phyloP scores from a whole-genome alignment of 2,329 filamentous ascomycete genomes.

The Rhynchosporium secalis region DNA sequence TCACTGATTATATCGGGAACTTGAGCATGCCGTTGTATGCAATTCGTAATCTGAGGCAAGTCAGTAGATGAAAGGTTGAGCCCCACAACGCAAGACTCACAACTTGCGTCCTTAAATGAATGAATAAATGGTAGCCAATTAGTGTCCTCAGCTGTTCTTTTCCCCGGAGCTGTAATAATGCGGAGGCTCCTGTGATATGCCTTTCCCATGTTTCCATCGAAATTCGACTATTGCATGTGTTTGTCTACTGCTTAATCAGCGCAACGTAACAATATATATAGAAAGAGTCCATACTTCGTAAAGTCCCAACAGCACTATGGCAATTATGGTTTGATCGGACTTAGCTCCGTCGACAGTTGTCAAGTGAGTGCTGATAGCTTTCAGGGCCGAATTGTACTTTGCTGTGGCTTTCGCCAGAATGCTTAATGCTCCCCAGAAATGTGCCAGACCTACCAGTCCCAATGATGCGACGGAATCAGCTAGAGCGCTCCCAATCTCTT shows the following conservation, averaged over 20 bases:
- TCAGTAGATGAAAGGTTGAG: slow-evolving; percentile 35
- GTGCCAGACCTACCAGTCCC: slow-evolving; percentile 31
- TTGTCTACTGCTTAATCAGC: slow-evolving; percentile 25
- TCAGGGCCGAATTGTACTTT: slow-evolving; percentile 32
- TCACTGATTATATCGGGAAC: slow-evolving; percentile 51
- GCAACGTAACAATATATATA: slow-evolving; percentile 34
- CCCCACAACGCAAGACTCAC: slow-evolving; percentile 14
- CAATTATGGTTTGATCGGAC: slow-evolving; percentile 33
- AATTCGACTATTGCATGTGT: slow-evolving; percentile 36
- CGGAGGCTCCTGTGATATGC: slow-evolving; percentile 53
- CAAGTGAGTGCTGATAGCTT: slow-evolving; percentile 24
- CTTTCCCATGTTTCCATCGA: slow-evolving; percentile 54
- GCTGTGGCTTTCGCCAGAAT: slow-evolving; percentile 21
- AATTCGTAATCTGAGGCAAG: slow-evolving; percentile 47
- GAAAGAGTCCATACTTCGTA: slow-evolving; percentile 38
- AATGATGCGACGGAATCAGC: slow-evolving; percentile 30
- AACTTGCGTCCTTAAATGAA: slow-evolving; percentile 47
- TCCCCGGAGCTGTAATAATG: slow-evolving; percentile 51
- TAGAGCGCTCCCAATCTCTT: slow-evolving; percentile 46
- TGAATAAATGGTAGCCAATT: slow-evolving; percentile 53
- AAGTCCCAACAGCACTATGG: slow-evolving; percentile 34
- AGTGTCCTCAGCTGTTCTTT: slow-evolving; percentile 48
- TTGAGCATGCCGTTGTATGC: slow-evolving; percentile 50
- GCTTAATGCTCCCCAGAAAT: slow-evolving; percentile 30
- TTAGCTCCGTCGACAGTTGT: slow-evolving; percentile 29